Base-by-base conservation (phyloP, 768 basidiomycete species). In the Basidioascus undulatus region DNA sequence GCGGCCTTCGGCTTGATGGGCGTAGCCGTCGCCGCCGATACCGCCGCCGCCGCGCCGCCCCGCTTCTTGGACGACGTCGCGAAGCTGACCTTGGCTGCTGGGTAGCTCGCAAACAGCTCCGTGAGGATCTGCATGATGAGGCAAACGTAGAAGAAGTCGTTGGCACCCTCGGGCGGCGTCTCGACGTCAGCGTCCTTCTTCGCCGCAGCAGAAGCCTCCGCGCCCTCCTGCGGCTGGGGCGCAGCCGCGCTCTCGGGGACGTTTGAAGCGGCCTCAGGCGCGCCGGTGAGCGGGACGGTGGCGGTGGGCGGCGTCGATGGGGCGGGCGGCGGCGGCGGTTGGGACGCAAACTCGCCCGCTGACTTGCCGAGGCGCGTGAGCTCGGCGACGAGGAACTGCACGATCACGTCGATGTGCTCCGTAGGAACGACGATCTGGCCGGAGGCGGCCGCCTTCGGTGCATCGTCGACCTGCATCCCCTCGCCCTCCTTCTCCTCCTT, bases 91-190 rank as follows among this genome's bases (percentile, higher is more conserved):
- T 96, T 98, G 70, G 83, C 87, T 6, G 72, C 57, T 49, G 84
- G 76, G 51, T 96, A 98, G 11, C 84, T 94, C 45, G 89, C 82
- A 11, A 92, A 60, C 9, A 96, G 62, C 59, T 98, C 92, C 3
- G 84, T 81, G 35, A 94, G 63, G 48, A 74, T 77, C 54, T 86
- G 80, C 76, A 87, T 82, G 47, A 83, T 60, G 66, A 87, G 83
- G 52, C 74, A 78, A 13, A 68, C 63, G 51, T 78, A 80, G 58
- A 59, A 63, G 41, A 61, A 60, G 37, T 42, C 45, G 41, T 42
- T 27, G 21, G 31, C 37, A 23, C 13, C 24, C 16, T 42, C 40
- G 42, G 4, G 6, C 21, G 27, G 15, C 23, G 24, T 4, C 3
- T 8, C 12, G 11, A 6, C 19, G 11, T 23, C n/a, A 2, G 31